phyloP scores from a whole-genome alignment of 2,329 filamentous ascomycete genomes.

The Neopestalotiopsis sp. region DNA sequence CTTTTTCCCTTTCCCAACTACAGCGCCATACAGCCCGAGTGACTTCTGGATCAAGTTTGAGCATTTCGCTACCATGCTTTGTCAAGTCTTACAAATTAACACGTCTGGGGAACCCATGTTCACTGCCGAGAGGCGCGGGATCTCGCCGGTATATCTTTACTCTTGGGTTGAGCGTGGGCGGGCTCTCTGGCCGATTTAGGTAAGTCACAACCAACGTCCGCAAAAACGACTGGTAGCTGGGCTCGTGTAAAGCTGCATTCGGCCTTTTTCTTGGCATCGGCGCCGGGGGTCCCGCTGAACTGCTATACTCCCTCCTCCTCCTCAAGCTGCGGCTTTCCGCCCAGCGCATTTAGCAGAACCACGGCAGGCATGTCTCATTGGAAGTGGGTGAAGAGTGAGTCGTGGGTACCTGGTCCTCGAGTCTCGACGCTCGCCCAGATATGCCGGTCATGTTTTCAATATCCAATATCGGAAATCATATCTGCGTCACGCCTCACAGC shows the following conservation, averaged over 20 bases:
- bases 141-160: background rate
- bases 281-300: background rate
- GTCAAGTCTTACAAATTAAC: conserved; percentile 14
- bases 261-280: conserved; percentile 14
- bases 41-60: background rate
- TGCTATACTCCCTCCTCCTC: background rate
- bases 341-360: background rate
- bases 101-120: conserved; percentile 17
- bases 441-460: conserved; percentile 9
- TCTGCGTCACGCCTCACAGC: conserved; percentile 1
- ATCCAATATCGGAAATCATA: conserved; percentile 16
- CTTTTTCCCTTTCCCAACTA: background rate
- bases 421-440: background rate
- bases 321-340: conserved; percentile 8
- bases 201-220: conserved; percentile 13
- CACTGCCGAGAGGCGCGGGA: background rate
- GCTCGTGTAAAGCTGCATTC: conserved; percentile 3
- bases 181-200: conserved; percentile 15
- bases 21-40: background rate
- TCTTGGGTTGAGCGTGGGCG: background rate
- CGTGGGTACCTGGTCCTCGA: background rate
- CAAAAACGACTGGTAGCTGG: background rate
- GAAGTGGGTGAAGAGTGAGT: conserved; percentile 3
- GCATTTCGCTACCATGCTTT: conserved; percentile 18
- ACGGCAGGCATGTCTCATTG: conserved; percentile 2